Conservation (phyloP, 2,329 filamentous ascomycete genomes). For the Ophiocordyceps camponoti-floridani region DNA sequence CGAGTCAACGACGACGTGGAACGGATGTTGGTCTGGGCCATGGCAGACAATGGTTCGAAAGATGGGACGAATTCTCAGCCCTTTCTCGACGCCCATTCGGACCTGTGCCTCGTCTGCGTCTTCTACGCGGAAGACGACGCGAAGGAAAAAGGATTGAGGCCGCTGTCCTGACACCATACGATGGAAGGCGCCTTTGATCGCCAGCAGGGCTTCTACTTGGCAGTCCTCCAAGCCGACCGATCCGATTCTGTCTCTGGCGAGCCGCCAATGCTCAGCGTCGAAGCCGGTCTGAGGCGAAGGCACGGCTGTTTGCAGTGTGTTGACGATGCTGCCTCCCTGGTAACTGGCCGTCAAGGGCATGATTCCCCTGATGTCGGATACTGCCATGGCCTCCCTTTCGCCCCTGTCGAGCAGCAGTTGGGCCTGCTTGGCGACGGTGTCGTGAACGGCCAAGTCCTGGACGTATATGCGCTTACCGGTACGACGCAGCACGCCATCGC, state of each 20-base stretch:
- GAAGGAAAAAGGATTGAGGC: slow-evolving; percentile 16
- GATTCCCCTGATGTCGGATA: too few relatives aligned
- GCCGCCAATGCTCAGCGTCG: background rate
- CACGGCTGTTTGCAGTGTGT: background rate
- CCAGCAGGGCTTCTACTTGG: slow-evolving; percentile 12
- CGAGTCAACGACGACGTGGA: slow-evolving; percentile 11
- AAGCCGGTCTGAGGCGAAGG: background rate
- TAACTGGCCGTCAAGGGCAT: background rate
- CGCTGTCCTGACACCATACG: slow-evolving; percentile 13
- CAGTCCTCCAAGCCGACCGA: slow-evolving; percentile 6
- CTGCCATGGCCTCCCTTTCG: background rate
- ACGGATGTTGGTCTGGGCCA: slow-evolving; percentile 4
- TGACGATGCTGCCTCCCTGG: background rate
- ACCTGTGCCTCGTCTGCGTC: slow-evolving; percentile 7
- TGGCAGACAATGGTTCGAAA: slow-evolving; percentile 12
- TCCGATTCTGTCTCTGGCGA: slow-evolving; percentile 2
- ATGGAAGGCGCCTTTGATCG: slow-evolving; percentile 12
- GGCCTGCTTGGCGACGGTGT: slow-evolving; percentile 15
- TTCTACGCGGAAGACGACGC: slow-evolving; percentile 13
- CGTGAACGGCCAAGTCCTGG: slow-evolving; percentile 14
- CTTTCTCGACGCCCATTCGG: slow-evolving; percentile 10
- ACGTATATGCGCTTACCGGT: slow-evolving; percentile 14
- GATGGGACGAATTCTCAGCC: slow-evolving; percentile 10
- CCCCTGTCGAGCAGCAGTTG: slow-evolving; percentile 5
- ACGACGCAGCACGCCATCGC: slow-evolving; percentile 11